Base-by-base conservation (phyloP, 2,329 filamentous ascomycete genomes). In the Cladosporium colombiae region DNA sequence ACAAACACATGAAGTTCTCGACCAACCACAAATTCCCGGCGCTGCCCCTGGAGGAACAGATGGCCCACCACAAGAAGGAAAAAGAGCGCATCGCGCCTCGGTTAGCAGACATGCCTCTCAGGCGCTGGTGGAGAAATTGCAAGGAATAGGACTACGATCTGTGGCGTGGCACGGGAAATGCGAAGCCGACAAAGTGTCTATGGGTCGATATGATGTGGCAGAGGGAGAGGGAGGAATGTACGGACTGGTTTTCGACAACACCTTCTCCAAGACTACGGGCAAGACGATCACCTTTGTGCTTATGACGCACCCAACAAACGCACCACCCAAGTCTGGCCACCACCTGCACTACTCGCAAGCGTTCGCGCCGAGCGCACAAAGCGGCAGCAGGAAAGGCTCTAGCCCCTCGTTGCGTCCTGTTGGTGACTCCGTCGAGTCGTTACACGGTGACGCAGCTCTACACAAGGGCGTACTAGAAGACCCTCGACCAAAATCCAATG, bases 221-320 rank as follows among this genome's bases (percentile, higher is more conserved):
- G 74, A 82, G 8, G 88, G 88, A 37, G 88, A 95, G 69, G 91
- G 89, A 27, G 95, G 95, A 74, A 97, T 97, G 87, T 99, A 96
- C 76, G 95, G 93, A 65, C 83, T 99, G 68, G 92, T 98, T 35
- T 97, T 99, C 75, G 95, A 99, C 85, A 99, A 99, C 76, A 99
- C 95, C 31, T 99, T 99, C 77, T 97, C 93, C 67, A 98, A 97
- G 81, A 91, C 90, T 78, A 89, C 91, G 50, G 95, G 93, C 62
- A 99, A 99, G 81, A 97, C 91, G 33, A 93, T 93, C 23, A 98
- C 94, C 8, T 92, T 99, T 74, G 93, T 97, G 40, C 87, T 99
- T 62, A 86, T 98, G 77, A 98, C 93, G 46, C 97, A 98, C 74
- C 93, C 94, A 11, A 93, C 92, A 40, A 90, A 89, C 71, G 86